Evolutionary conservation across 768 basidiomycete species (phyloP).

Genomic region (Lentinula lateritia): DNA sequence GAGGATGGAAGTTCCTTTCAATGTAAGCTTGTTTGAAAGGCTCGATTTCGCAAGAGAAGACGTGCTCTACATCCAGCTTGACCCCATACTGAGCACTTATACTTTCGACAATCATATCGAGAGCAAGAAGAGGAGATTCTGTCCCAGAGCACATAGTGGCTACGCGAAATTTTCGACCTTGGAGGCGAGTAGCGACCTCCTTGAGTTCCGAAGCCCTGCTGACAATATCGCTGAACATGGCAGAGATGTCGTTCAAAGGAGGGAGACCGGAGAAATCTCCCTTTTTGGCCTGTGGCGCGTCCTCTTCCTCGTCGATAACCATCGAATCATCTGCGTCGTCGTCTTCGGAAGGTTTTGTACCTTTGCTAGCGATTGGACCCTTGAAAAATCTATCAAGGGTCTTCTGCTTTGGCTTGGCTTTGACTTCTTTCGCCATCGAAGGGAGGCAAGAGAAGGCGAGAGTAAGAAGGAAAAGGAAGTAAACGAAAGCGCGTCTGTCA

Average conservation of each 20-base stretch:
- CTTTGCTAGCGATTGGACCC: slow-evolving; percentile 26
- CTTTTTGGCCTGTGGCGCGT: slow-evolving; percentile 26
- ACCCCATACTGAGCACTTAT: slow-evolving; percentile 63
- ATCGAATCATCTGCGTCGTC: slow-evolving; percentile 21
- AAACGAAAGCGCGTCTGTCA: slow-evolving; percentile 1
- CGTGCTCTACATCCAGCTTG: slow-evolving; percentile 75
- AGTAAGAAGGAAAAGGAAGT: neutral
- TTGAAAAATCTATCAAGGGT: slow-evolving; percentile 51
- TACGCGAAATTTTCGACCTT: slow-evolving; percentile 82
- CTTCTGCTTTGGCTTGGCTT: slow-evolving; percentile 41
- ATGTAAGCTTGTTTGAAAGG: slow-evolving; percentile 98
- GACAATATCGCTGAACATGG: slow-evolving; percentile 50
- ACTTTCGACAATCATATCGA: slow-evolving; percentile 76
- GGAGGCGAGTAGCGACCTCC: slow-evolving; percentile 56
- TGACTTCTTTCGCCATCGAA: slow-evolving; percentile 46
- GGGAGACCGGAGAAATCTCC: slow-evolving; percentile 62
- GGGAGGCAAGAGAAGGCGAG: slow-evolving; percentile 6
- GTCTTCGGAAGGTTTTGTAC: slow-evolving; percentile 25
- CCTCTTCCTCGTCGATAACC: slow-evolving; percentile 32
- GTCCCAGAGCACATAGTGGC: slow-evolving; percentile 99
- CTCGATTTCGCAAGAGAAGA: slow-evolving; percentile 96
- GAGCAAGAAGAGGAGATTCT: slow-evolving; percentile 87
- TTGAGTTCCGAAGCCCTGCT: slow-evolving; percentile 51
- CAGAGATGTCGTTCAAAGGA: slow-evolving; percentile 61
- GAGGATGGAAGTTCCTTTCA: slow-evolving; percentile 92